Evolutionary conservation across 495 filamentous ascomycete species (phyloP).

Genomic region (Neurospora terricola): DNA sequence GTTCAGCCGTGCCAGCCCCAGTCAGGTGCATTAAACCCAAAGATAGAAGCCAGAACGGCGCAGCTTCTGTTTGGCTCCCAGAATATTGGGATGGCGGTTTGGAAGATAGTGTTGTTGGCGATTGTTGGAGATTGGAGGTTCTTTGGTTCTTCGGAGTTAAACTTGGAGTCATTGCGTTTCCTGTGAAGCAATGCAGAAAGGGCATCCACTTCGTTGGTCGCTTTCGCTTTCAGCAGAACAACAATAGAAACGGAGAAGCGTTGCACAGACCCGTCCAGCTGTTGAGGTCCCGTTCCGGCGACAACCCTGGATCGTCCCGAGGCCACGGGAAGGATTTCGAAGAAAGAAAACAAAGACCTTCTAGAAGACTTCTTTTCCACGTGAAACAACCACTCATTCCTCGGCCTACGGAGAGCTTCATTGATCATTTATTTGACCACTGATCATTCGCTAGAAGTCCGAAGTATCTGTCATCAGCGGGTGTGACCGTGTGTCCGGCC

Average conservation of each 20-base stretch:
- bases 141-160: not conserved
- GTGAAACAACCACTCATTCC: not conserved
- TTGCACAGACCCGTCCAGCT: not conserved
- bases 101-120: not conserved
- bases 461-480: not conserved
- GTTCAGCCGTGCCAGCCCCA: not conserved
- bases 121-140: not conserved
- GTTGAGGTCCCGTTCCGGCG: not conserved
- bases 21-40: not conserved
- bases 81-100: not conserved
- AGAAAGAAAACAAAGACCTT: not conserved
- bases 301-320: not conserved
- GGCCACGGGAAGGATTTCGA: not conserved
- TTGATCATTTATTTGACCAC: not conserved
- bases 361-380: not conserved
- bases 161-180: not conserved
- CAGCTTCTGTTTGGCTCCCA: not conserved
- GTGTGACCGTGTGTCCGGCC: not conserved
- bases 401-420: not conserved
- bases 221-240: not conserved
- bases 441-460: not conserved
- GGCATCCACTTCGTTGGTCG: not conserved
- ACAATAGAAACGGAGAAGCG: not conserved
- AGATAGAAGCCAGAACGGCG: not conserved
- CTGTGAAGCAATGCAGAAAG: not conserved